These are phyloP conservation scores for Lasiodiplodia gonubiensis DNA, from an alignment of 2,329 filamentous ascomycete species.

Conservation along the genomic window DNA sequence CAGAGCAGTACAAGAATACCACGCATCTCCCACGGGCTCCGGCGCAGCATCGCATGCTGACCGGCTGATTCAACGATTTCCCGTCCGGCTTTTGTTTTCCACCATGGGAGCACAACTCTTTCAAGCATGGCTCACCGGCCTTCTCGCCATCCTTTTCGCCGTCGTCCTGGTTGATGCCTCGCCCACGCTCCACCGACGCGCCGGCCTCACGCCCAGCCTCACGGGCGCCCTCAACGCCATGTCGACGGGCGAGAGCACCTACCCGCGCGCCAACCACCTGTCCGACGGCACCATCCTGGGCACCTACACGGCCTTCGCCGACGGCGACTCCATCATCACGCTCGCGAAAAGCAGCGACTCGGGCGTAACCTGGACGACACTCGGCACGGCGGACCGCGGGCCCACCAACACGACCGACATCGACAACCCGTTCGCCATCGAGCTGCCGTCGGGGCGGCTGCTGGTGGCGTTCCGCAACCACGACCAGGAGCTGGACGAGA, in stretches of 20 bases:
- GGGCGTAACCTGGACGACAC: constrained; percentile 32
- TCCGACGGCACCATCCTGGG: constrained; percentile 40
- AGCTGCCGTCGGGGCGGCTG: constrained; percentile 42
- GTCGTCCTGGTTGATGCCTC: not conserved
- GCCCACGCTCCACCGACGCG: constrained; percentile 5
- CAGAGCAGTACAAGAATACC: not conserved
- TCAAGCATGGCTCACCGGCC: constrained; percentile 10
- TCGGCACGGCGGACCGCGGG: constrained; percentile 33
- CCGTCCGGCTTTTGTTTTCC: not conserved
- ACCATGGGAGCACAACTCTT: not conserved
- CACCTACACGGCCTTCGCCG: constrained; percentile 36
- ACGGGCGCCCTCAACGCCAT: constrained; percentile 33
- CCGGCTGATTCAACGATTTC: not conserved
- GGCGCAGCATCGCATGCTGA: not conserved
- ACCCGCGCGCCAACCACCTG: constrained; percentile 42
- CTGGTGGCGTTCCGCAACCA: constrained; percentile 46
- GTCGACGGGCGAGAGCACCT: constrained; percentile 35
- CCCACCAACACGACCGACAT: constrained; percentile 36
- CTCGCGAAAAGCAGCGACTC: constrained; percentile 31
- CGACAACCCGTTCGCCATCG: constrained; percentile 42
- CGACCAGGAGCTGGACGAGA: constrained; percentile 32
- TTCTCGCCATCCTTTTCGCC: not conserved
- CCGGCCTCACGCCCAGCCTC: constrained; percentile 28
- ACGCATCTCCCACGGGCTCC: not conserved
- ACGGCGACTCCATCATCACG: constrained; percentile 35